Percentiles rank a stretch among this genome's conserved stretches.
Evolutionary conservation across 2,329 filamentous ascomycete genomes (phyloP).

Genomic region (Zymoseptoria crescenta): DNA sequence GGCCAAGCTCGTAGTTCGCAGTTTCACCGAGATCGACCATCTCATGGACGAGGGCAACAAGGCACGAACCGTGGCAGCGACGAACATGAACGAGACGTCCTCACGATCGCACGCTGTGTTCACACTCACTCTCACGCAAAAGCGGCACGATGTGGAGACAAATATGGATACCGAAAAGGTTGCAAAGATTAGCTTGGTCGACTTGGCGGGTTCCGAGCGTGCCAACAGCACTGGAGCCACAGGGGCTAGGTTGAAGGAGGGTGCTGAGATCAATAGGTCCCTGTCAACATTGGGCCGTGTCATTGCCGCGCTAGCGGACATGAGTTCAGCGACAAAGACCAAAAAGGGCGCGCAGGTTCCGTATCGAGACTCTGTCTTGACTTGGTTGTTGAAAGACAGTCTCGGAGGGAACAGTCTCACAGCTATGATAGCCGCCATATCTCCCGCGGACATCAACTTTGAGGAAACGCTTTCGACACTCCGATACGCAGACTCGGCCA

Average conservation of each 20-base stretch:
- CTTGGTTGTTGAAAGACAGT: slow-evolving; percentile 95
- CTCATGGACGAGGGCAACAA: slow-evolving; percentile 99
- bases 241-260: slow-evolving; percentile 89
- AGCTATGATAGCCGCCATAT: slow-evolving; percentile 98
- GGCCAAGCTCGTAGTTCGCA: slow-evolving; percentile 86
- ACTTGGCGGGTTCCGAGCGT: slow-evolving; percentile 94
- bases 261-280: slow-evolving; percentile 96
- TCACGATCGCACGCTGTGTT: slow-evolving; percentile 98
- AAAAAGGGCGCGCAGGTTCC: slow-evolving; percentile 75
- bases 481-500: slow-evolving; percentile 93
- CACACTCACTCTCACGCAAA: slow-evolving; percentile 90
- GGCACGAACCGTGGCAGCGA: slow-evolving; percentile 91
- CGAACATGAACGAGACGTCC: slow-evolving; percentile 99
- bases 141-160: slow-evolving; percentile 80
- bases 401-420: slow-evolving; percentile 98
- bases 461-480: slow-evolving; percentile 95
- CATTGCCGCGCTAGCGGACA: slow-evolving; percentile 87
- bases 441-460: slow-evolving; percentile 97
- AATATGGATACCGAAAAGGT: slow-evolving; percentile 98
- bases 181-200: slow-evolving; percentile 94
- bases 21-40: slow-evolving; percentile 91
- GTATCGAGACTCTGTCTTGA: slow-evolving; percentile 92
- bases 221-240: slow-evolving; percentile 96
- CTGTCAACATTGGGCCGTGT: slow-evolving; percentile 94
- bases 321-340: slow-evolving; percentile 78